A percentile compares a stretch with the other conserved stretches of the same genome.
Conservation (phyloP, 495 filamentous ascomycete genomes). For the Daldinia childiae region DNA sequence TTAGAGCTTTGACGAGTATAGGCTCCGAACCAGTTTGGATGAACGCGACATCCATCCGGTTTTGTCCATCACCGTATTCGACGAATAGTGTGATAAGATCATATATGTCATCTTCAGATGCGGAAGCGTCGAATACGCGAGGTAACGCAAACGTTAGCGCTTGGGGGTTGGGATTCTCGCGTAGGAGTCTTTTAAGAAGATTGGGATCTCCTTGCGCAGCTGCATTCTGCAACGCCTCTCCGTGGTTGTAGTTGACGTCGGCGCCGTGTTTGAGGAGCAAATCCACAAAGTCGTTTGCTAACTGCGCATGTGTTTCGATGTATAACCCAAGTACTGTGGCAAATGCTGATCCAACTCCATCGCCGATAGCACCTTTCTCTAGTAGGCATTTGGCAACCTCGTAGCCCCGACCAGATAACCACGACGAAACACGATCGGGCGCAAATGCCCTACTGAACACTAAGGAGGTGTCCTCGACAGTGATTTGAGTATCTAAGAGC, state of each 20-base stretch:
- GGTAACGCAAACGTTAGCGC: slow-evolving; percentile 56
- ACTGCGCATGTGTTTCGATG: slow-evolving; percentile 42
- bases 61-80: slow-evolving; percentile 53
- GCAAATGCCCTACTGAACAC: slow-evolving; percentile 53
- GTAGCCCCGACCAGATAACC: slow-evolving; percentile 53
- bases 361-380: slow-evolving; percentile 54
- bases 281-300: slow-evolving; percentile 50
- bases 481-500: slow-evolving; percentile 49
- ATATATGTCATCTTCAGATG: slow-evolving; percentile 51
- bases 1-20: slow-evolving; percentile 54
- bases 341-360: slow-evolving; percentile 51
- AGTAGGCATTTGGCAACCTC: slow-evolving; percentile 52
- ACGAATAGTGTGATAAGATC: slow-evolving; percentile 53
- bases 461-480: slow-evolving; percentile 50
- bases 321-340: slow-evolving; percentile 48
- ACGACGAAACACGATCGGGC: slow-evolving; percentile 42
- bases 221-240: slow-evolving; percentile 54
- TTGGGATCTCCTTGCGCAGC: slow-evolving; percentile 51
- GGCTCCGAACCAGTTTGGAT: slow-evolving; percentile 46
- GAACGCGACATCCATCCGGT: slow-evolving; percentile 54
- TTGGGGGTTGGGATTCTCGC: slow-evolving; percentile 50
- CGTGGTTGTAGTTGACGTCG: slow-evolving; percentile 54
- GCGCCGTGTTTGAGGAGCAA: slow-evolving; percentile 50
- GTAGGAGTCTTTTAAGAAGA: slow-evolving; percentile 51
- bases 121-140: slow-evolving; percentile 51